Percentiles rank a stretch among this genome's conserved stretches.
phyloP scores from a whole-genome alignment of 2,329 filamentous ascomycete species.

The Calonectria montana region DNA sequence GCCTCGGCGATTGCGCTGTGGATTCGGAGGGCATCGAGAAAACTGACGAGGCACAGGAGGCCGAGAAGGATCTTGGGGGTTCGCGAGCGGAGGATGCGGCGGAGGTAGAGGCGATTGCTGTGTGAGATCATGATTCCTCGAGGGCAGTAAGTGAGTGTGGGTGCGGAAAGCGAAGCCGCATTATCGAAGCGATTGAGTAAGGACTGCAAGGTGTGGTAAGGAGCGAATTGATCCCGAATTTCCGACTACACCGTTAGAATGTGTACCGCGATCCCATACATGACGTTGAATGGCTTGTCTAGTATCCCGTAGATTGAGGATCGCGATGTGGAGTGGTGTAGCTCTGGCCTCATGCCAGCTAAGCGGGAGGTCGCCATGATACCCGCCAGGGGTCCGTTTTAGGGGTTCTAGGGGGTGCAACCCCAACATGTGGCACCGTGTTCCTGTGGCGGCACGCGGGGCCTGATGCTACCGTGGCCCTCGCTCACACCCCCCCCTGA shows the following conservation, averaged over 20 bases:
- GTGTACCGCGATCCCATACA: slow-evolving; percentile 6
- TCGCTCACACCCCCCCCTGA: background rate
- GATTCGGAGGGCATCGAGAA: slow-evolving; percentile 55
- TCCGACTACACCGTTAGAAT: background rate
- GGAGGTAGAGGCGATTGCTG: slow-evolving; percentile 48
- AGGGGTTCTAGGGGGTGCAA: slow-evolving; percentile 5
- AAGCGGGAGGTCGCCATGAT: slow-evolving; percentile 10
- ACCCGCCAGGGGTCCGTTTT: slow-evolving; percentile 10
- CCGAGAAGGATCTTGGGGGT: slow-evolving; percentile 48
- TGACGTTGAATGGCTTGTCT: slow-evolving; percentile 12
- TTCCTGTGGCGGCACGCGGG: background rate
- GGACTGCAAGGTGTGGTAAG: background rate
- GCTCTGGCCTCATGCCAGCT: slow-evolving; percentile 12
- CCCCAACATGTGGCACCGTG: background rate
- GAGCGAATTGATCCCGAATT: background rate
- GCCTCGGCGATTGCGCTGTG: slow-evolving; percentile 47
- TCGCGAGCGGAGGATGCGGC: slow-evolving; percentile 52
- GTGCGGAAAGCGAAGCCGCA: slow-evolving; percentile 36
- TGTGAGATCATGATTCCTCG: slow-evolving; percentile 45
- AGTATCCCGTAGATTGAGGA: background rate
- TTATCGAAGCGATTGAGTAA: slow-evolving; percentile 27
- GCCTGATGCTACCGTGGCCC: background rate
- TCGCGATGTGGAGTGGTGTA: slow-evolving; percentile 1
- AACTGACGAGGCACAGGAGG: slow-evolving; percentile 49
- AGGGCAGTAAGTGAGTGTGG: slow-evolving; percentile 16